These are phyloP conservation scores for Diaporthe vexans DNA, from an alignment of 2,329 filamentous ascomycete species.

Conservation along the genomic window DNA sequence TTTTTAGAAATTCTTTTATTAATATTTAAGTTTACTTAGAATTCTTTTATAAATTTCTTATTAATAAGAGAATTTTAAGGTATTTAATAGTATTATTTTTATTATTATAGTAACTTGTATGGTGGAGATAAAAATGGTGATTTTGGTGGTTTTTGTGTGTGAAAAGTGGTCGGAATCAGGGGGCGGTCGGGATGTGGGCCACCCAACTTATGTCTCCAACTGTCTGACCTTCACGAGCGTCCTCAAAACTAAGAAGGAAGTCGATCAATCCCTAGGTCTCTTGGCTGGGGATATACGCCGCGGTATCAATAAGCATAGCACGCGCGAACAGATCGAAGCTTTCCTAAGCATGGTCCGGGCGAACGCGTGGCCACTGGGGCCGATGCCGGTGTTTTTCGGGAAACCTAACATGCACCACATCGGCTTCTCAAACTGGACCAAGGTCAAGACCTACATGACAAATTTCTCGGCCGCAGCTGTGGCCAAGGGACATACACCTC, in stretches of 20 bases:
- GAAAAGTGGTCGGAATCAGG: too few species aligned
- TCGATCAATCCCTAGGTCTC: conserved; percentile 49
- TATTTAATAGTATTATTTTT: too few species aligned
- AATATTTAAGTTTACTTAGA: too few species aligned
- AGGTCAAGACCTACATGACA: conserved; percentile 47
- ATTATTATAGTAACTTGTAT: too few species aligned
- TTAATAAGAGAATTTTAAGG: too few species aligned
- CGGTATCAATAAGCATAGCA: conserved; percentile 50
- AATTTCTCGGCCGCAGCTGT: conserved; percentile 48
- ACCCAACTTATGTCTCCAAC: conserved; percentile 49
- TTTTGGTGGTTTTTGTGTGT: too few species aligned
- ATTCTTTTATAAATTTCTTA: too few species aligned
- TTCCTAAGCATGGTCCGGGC: conserved; percentile 48
- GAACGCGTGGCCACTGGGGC: conserved; percentile 45
- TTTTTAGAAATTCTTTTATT: too few species aligned
- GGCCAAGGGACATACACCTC: neutral
- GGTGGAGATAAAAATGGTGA: too few species aligned
- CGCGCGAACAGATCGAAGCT: conserved; percentile 53
- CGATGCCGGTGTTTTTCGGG: conserved; percentile 47
- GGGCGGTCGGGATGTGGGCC: too few species aligned
- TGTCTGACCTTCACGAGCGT: conserved; percentile 47
- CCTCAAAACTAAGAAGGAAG: conserved; percentile 40
- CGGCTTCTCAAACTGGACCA: conserved; percentile 51
- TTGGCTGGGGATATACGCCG: conserved; percentile 48
- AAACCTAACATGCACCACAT: conserved; percentile 50